Percentiles rank a stretch among this genome's conserved stretches.
Evolutionary conservation across 345 rosid species (phyloP).

Genomic region (Salix koriyanagi): DNA sequence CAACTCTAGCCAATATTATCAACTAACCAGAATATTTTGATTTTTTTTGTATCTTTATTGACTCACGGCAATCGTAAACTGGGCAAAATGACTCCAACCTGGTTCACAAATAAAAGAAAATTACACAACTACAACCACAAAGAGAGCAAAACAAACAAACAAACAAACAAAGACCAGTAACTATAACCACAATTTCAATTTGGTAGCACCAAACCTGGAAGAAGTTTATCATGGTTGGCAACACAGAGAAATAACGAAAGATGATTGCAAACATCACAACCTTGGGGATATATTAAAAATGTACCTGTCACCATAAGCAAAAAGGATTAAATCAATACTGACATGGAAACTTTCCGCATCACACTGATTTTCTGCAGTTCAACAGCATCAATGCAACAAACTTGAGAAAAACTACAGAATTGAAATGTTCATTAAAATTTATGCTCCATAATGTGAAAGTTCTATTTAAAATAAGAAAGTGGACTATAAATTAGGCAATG

Average conservation of each 20-base stretch:
- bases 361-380: not conserved
- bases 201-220: constrained; percentile 59
- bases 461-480: not conserved
- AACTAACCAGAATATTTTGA: constrained; percentile 81
- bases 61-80: constrained; percentile 89
- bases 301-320: constrained; percentile 53
- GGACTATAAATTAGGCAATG: not conserved
- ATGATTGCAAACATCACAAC: constrained; percentile 88
- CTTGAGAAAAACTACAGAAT: not conserved
- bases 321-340: constrained; percentile 6
- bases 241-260: constrained; percentile 89
- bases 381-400: not conserved
- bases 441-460: not conserved
- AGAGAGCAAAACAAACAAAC: not conserved
- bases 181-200: not conserved
- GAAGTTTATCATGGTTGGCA: constrained; percentile 87
- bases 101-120: constrained; percentile 19
- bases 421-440: not conserved
- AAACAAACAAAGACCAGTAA: not conserved
- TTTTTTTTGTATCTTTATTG: constrained; percentile 85
- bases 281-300: constrained; percentile 83
- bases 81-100: constrained; percentile 99
- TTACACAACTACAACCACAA: constrained; percentile 1
- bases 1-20: constrained; percentile 8
- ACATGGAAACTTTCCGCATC: not conserved